Base-by-base conservation (phyloP, 176 grass and related monocot genomes). In the Musa schizocarpa region DNA sequence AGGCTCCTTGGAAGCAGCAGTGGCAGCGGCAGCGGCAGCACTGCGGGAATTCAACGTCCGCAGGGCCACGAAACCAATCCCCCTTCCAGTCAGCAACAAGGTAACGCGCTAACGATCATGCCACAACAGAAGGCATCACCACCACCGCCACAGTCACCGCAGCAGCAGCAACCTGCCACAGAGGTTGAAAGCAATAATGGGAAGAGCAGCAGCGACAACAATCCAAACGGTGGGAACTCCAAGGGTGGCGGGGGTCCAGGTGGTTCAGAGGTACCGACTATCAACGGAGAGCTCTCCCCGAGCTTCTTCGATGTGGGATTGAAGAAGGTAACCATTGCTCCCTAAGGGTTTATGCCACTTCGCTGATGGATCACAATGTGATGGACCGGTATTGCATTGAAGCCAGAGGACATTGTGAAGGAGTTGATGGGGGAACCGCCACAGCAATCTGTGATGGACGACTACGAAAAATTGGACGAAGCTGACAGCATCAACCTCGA, bases 131-230 rank as follows among this genome's bases (percentile, higher is more conserved):
- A n/a, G 61, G 70, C 8, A 54, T 24, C 50, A 53, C 71, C 27
- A 11, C 81, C 8, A 8, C 67, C 9, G 49, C 58, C 14, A 26
- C 53, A 16, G 34, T 11, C 50, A 8, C 80, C 52, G 0, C 53
- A 11, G 8, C 43, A 29, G 68, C 73, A 73, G 76, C 26, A 84
- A 8, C 59, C 50, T 26, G 9, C 57, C 1, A 79, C 63, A 54
- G 80, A 79, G 85, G 73, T 66, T 2, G 87, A 90, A 82, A 63
- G 74, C 3, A 71, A 52, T 57, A 80, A 87, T 52, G 83, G 73
- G 1, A 87, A 87, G 81, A 83, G 56, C 69, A 80, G 77, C 79
- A 80, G 76, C 22, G 86, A 85, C 48, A 50, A 83, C 52, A 62
- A 83, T 25, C 55, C 52, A 52, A 65, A 70, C 54, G 74, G 63